Evolutionary conservation across 2,329 filamentous ascomycete genomes (phyloP).

Genomic region (Botrytis tulipae): DNA sequence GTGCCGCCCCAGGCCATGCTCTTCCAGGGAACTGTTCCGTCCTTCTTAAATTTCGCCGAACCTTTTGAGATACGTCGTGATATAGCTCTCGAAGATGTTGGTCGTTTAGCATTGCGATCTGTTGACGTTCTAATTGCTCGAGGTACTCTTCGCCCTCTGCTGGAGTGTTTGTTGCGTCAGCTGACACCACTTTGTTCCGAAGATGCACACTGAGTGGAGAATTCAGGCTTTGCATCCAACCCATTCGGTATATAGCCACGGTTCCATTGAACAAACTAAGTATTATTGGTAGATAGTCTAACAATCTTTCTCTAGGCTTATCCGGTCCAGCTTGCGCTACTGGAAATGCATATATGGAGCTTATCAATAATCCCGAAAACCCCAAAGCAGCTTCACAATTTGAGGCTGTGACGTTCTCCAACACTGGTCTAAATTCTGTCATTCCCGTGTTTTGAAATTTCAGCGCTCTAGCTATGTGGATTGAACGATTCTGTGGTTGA

Average conservation of each 20-base stretch:
- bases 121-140: neutral
- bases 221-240: constrained; percentile 12
- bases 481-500: neutral
- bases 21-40: constrained; percentile 2
- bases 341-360: constrained; percentile 15
- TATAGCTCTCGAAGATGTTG: neutral
- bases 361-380: constrained; percentile 9
- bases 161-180: neutral
- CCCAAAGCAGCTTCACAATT: constrained; percentile 15
- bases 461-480: neutral
- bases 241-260: constrained; percentile 14
- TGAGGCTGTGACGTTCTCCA: neutral
- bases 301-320: neutral
- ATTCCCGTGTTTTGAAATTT: constrained; percentile 14
- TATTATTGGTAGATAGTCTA: constrained; percentile 5
- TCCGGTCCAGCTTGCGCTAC: constrained; percentile 6
- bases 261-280: constrained; percentile 16
- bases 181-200: neutral
- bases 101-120: neutral
- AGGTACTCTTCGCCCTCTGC: constrained; percentile 11
- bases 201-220: neutral
- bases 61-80: neutral
- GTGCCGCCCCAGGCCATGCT: constrained; percentile 2
- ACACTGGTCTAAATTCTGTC: neutral
- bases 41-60: constrained; percentile 8